Evolutionary conservation across 768 basidiomycete genomes (phyloP).

Genomic region (Leccinellum rugosiceps): DNA sequence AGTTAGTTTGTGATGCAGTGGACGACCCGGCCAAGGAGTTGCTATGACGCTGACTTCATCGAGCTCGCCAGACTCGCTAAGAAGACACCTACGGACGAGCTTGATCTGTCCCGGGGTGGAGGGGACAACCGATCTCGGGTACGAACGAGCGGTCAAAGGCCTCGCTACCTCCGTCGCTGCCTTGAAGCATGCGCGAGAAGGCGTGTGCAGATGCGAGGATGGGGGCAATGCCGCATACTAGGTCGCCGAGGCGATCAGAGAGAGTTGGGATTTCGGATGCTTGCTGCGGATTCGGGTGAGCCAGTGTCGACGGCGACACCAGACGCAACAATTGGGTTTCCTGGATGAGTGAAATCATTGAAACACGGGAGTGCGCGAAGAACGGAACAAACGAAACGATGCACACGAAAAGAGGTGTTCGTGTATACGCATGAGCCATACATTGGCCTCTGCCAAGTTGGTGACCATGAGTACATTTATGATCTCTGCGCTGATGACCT

Average conservation of each 20-base stretch:
- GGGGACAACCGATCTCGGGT: slow-evolving; percentile 70
- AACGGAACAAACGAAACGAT: slow-evolving; percentile 27
- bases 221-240: slow-evolving; percentile 43
- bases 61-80: slow-evolving; percentile 66
- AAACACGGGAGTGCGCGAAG: neutral
- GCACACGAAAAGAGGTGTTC: slow-evolving; percentile 82
- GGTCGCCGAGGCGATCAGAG: slow-evolving; percentile 46
- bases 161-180: slow-evolving; percentile 49
- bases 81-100: slow-evolving; percentile 77
- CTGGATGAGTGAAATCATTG: slow-evolving; percentile 34
- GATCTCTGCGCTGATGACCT: slow-evolving; percentile 70
- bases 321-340: slow-evolving; percentile 87
- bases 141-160: slow-evolving; percentile 87
- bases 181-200: slow-evolving; percentile 86
- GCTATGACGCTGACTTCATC: slow-evolving; percentile 82
- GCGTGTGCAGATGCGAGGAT: slow-evolving; percentile 72
- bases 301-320: slow-evolving; percentile 82
- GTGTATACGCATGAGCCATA: slow-evolving; percentile 82
- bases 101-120: slow-evolving; percentile 80
- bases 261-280: slow-evolving; percentile 70
- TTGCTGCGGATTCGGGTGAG: slow-evolving; percentile 64
- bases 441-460: slow-evolving; percentile 79
- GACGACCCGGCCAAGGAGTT: too few species aligned
- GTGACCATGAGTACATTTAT: slow-evolving; percentile 86
- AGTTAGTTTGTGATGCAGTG: too few species aligned